Conservation (phyloP, 2,329 filamentous ascomycete species). For the Pseudogymnoascus sp. region DNA sequence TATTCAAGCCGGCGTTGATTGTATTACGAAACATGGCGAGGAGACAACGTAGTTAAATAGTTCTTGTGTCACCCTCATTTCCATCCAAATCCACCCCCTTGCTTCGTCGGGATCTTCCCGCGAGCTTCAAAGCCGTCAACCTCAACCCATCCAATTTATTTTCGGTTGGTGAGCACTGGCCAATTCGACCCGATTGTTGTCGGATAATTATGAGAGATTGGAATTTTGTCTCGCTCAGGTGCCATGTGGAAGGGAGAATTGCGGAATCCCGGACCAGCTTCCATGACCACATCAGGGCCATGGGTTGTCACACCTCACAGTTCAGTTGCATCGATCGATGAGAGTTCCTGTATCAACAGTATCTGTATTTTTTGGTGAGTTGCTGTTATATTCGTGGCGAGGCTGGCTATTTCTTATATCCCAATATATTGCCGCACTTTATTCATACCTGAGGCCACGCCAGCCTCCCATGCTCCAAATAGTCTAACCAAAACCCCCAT, state of each 20-base stretch:
- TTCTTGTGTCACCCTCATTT: not conserved
- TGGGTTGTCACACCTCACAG: not conserved
- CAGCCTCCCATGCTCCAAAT: not conserved
- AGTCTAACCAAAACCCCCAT: not conserved
- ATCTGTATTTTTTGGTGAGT: not conserved
- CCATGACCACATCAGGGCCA: too few species aligned
- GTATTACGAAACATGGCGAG: not conserved
- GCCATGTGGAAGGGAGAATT: too few species aligned
- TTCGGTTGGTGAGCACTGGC: not conserved
- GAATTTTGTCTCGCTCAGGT: not conserved
- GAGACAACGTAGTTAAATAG: not conserved
- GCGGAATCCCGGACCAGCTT: too few species aligned
- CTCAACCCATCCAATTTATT: not conserved
- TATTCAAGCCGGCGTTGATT: not conserved
- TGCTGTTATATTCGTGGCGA: not conserved
- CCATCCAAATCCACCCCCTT: not conserved
- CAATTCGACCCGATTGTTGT: too few species aligned
- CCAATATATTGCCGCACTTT: not conserved
- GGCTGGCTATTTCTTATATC: not conserved
- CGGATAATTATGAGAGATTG: not conserved
- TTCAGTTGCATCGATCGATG: not conserved
- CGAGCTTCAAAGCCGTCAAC: not conserved
- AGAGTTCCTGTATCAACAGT: not conserved
- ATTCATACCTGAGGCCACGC: not conserved
- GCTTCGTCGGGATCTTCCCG: not conserved